A percentile compares a stretch with the other conserved stretches of the same genome.
Conservation (phyloP, 2,329 filamentous ascomycete species). For the Colletotrichum sp. region DNA sequence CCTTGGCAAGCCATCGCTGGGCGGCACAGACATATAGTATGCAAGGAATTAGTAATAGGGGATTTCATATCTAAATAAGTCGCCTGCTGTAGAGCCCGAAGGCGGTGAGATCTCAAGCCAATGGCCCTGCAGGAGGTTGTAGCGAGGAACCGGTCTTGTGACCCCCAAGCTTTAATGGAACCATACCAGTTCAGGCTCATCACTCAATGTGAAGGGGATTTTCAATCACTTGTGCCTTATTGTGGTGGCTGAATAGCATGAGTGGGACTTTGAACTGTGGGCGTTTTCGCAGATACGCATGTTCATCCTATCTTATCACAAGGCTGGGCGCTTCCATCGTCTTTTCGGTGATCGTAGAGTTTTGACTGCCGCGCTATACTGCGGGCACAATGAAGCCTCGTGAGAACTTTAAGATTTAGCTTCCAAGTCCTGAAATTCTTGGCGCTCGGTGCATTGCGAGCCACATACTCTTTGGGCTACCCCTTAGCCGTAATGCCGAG, state of each 20-base stretch:
- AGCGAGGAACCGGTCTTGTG: neutral
- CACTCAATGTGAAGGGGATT: accelerated
- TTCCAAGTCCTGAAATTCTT: neutral
- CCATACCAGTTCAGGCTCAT: neutral
- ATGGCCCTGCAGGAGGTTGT: neutral
- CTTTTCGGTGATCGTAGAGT: neutral
- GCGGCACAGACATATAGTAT: neutral
- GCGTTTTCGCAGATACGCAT: accelerated
- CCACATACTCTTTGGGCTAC: neutral
- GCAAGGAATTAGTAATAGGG: neutral
- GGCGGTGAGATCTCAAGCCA: neutral
- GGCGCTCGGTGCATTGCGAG: neutral
- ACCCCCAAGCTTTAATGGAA: accelerated
- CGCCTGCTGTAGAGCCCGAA: neutral
- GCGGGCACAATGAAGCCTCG: accelerated
- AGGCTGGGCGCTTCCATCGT: neutral
- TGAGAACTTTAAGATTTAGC: accelerated
- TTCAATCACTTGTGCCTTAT: neutral
- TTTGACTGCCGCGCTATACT: accelerated
- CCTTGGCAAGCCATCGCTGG: neutral
- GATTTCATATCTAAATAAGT: neutral
- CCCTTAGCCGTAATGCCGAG: neutral
- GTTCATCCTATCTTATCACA: neutral
- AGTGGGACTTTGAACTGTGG: accelerated
- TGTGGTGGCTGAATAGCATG: neutral